These are phyloP conservation scores for Penicillium carneum DNA, from an alignment of 2,329 filamentous ascomycete species.

Conservation along the genomic window DNA sequence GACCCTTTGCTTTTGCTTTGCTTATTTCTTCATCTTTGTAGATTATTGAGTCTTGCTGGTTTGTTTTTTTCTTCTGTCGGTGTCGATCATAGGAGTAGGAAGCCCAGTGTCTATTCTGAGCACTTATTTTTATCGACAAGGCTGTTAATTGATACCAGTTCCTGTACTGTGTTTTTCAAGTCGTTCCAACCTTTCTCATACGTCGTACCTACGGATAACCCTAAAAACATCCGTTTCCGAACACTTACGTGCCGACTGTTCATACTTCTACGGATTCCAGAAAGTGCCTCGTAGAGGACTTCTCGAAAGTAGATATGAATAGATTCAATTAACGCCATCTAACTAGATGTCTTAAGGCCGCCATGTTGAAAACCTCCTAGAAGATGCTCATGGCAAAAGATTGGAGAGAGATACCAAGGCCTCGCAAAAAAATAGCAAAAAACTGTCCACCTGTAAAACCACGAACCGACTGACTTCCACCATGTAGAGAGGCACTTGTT, in stretches of 20 bases:
- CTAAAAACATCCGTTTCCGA: not conserved
- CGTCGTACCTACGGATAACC: not conserved
- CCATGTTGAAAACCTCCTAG: not conserved
- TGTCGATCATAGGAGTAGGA: not conserved
- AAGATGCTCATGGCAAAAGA: not conserved
- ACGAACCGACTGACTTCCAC: not conserved
- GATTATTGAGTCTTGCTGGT: conserved; percentile 28
- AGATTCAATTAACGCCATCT: not conserved
- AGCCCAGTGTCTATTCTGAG: not conserved
- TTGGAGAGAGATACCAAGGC: not conserved
- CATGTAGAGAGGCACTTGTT: not conserved
- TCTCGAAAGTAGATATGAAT: not conserved
- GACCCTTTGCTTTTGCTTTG: conserved; percentile 16
- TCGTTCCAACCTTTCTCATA: not conserved
- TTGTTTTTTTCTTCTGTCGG: conserved; percentile 8
- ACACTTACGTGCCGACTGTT: too few species aligned
- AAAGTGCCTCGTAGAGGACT: not conserved
- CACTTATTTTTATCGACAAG: conserved; percentile 13
- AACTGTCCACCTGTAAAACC: not conserved
- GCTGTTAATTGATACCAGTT: conserved; percentile 33
- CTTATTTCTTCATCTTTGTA: conserved; percentile 31
- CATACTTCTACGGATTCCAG: not conserved
- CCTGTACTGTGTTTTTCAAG: not conserved
- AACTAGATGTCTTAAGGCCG: not conserved
- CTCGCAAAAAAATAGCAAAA: not conserved